phyloP scores from a whole-genome alignment of 148 eudicot species.

The Vaccinium corymbosum region DNA sequence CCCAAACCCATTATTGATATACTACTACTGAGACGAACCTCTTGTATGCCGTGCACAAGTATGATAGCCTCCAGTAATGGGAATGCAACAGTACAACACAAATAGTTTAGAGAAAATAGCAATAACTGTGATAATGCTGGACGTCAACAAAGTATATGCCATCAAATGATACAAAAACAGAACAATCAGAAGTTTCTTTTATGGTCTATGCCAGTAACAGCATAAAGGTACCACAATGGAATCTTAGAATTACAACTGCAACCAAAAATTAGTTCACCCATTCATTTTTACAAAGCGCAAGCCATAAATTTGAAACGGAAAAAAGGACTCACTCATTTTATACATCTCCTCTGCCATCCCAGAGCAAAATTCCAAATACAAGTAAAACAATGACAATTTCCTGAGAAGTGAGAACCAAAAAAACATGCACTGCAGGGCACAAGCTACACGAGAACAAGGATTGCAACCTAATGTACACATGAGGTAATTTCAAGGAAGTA shows the following conservation, averaged over 20 bases:
- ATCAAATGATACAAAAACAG: background rate
- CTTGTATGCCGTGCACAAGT: too few relatives aligned
- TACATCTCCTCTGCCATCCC: conserved; percentile 4
- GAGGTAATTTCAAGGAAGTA: conserved; percentile 28
- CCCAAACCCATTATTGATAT: too few relatives aligned
- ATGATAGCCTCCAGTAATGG: conserved; percentile 26
- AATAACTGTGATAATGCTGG: background rate
- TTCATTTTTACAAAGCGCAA: background rate
- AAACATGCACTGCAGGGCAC: conserved; percentile 1
- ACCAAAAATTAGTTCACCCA: background rate
- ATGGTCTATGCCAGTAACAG: background rate
- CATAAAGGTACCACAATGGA: background rate
- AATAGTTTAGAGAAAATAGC: background rate
- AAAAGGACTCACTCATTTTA: background rate
- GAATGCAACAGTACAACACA: background rate
- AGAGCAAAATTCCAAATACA: background rate
- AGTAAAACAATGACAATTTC: conserved; percentile 5
- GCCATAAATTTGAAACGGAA: background rate
- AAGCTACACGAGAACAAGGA: conserved; percentile 6
- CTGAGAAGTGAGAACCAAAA: background rate
- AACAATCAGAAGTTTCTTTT: background rate
- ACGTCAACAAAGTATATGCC: background rate
- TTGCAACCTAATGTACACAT: conserved; percentile 21
- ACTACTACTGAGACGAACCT: too few relatives aligned
- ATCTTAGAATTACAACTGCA: background rate